Conservation (phyloP, 2,329 filamentous ascomycete species). For the Colletotrichum endophyticum region DNA sequence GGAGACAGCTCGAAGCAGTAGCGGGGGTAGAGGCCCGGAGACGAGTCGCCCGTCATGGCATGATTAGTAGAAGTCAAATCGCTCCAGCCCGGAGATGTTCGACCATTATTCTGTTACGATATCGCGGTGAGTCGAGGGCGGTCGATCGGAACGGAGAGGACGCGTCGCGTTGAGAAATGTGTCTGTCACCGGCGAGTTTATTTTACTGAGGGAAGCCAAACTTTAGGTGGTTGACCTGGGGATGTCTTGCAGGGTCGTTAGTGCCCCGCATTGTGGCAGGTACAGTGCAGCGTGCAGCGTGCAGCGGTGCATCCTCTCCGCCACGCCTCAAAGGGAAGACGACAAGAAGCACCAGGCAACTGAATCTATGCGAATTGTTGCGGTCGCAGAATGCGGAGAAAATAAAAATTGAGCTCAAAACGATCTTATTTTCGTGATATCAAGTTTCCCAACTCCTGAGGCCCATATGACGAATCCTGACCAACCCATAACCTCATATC, state of each 20-base stretch:
- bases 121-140: neutral
- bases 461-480: neutral
- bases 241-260: neutral
- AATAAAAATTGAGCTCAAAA: neutral
- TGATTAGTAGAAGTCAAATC: conserved; percentile 27
- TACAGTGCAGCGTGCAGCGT: neutral
- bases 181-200: neutral
- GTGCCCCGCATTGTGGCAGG: conserved; percentile 12
- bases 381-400: neutral
- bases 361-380: neutral
- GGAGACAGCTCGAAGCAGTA: conserved; percentile 69
- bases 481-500: neutral
- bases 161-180: neutral
- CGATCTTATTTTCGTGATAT: neutral
- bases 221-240: conserved; percentile 7
- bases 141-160: neutral
- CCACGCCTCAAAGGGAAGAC: neutral
- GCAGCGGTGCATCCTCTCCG: neutral
- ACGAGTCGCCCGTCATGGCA: conserved; percentile 54
- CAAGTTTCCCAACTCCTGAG: conserved; percentile 13
- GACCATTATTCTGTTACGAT: neutral
- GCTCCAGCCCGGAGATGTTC: neutral
- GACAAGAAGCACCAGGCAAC: neutral
- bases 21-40: conserved; percentile 57
- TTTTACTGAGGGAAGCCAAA: neutral